A percentile compares a stretch with the other conserved stretches of the same genome.
phyloP scores from a whole-genome alignment of 768 basidiomycete genomes.

The Suillus ampliporus region DNA sequence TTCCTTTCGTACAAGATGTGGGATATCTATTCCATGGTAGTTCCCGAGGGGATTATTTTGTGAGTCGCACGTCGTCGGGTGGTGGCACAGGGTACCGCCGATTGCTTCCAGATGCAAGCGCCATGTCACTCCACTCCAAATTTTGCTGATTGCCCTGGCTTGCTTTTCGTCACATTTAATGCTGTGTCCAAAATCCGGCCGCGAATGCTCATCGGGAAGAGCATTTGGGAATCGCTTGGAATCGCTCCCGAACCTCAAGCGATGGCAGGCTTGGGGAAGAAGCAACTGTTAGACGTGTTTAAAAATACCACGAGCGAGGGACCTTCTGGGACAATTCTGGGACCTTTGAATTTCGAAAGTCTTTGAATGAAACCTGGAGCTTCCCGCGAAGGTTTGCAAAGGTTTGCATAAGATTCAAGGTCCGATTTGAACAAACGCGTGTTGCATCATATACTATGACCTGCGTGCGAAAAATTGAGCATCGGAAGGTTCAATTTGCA shows the following conservation, averaged over 20 bases:
- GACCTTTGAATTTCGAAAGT: not conserved
- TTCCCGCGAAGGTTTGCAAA: conserved; percentile 8
- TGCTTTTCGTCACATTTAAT: not conserved
- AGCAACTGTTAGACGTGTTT: not conserved
- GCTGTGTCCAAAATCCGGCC: not conserved
- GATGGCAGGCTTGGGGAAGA: not conserved
- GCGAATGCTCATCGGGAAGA: not conserved
- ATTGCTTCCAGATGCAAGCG: not conserved
- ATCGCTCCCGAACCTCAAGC: not conserved
- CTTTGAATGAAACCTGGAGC: not conserved
- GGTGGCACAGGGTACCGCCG: not conserved
- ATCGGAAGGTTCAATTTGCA: no score
- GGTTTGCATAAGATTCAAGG: conserved; percentile 4
- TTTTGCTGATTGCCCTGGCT: not conserved
- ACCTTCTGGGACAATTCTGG: no score
- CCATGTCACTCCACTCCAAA: not conserved
- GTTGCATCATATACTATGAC: no score
- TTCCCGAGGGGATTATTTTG: not conserved
- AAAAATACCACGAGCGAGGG: not conserved
- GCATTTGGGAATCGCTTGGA: not conserved
- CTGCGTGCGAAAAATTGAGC: no score
- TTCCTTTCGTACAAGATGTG: conserved; percentile 1
- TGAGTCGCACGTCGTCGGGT: conserved; percentile 1
- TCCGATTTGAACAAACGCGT: conserved; percentile 3
- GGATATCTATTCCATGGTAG: conserved; percentile 2